Evolutionary conservation across 192 early-diverging fungal species (phyloP), one percentile per base, ranked within the genome.

Genomic region (Rhizoclosmatium sp.): DNA sequence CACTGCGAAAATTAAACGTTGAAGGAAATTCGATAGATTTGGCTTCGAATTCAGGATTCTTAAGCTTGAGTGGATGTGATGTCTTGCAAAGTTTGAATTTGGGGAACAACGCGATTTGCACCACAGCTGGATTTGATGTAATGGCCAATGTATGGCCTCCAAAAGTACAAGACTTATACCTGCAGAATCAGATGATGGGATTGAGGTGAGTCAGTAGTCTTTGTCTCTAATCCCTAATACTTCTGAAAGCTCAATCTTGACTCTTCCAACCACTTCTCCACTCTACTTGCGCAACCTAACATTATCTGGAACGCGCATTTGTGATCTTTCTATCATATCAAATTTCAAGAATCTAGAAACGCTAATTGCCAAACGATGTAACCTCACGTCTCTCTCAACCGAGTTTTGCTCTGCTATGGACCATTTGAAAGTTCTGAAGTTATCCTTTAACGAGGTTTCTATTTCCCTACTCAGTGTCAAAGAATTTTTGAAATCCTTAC

Each of bases 1-100:
- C 59, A 1, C 73, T 75, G 9, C 58, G 73, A 64, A 75, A 75
- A 46, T 45, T 75, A 19, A 58, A 75, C 39, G 73, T n/a, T 14
- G 73, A 75, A 75, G 9, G 62, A 14, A 75, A 75, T 64, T 12
- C 9, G 16, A 12, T 54, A 54, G 51, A 54, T 54, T 12, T 7
- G 5, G 51, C 21, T 23, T 44, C 45, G 12, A 56, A 40, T 23
- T 9, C 23, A 2, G 73, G 31, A 42, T 12, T 12, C 14, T 21
- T 64, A 31, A 45, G 62, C 62, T 46, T 75, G 59, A 7, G 7
- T 12, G 1, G 21, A 14, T 51, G 51, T 31, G 21, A 21, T 3
- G 10, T 7, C 2, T 59, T 75, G n/a, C 7, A n/a, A 39, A 46
- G 62, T 14, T 44, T 75, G 39, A 75, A 75, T 64, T 39, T 75